These are phyloP conservation scores for Starmera quercuum DNA, from an alignment of 805 yeast species.

Conservation along the genomic window DNA sequence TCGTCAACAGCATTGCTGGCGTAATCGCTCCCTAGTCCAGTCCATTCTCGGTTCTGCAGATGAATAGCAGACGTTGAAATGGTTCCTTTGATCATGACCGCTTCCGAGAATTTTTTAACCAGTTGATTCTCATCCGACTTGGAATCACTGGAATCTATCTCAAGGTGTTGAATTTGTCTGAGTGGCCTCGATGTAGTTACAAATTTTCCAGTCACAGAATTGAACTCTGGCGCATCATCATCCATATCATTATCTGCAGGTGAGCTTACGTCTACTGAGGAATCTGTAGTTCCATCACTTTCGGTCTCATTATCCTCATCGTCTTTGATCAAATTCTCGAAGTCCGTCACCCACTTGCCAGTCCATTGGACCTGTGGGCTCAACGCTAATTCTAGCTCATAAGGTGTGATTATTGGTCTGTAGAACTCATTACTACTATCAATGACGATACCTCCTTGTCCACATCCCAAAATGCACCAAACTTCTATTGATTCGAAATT, in stretches of 20 bases:
- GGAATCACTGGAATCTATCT: conserved; percentile 28
- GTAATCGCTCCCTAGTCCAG: conserved; percentile 87
- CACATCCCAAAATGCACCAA: conserved; percentile 94
- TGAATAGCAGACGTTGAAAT: conserved; percentile 82
- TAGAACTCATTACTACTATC: conserved; percentile 75
- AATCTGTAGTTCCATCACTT: conserved; percentile 10
- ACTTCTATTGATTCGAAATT: conserved; percentile 90
- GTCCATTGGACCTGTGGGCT: conserved; percentile 78
- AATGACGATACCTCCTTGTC: conserved; percentile 84
- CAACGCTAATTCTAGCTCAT: conserved; percentile 78
- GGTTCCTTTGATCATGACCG: conserved; percentile 64
- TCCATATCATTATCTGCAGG: conserved; percentile 18
- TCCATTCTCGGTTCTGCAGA: conserved; percentile 73
- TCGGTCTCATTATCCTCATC: conserved; percentile 22
- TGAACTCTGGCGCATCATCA: conserved; percentile 73
- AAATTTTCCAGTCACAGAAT: conserved; percentile 79
- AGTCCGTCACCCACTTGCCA: conserved; percentile 87
- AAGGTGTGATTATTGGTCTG: conserved; percentile 91
- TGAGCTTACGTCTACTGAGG: conserved; percentile 1
- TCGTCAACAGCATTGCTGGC: conserved; percentile 31
- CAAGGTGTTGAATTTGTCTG: conserved; percentile 56
- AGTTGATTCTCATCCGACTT: conserved; percentile 30
- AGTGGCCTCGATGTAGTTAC: conserved; percentile 70
- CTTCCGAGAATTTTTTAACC: conserved; percentile 47
- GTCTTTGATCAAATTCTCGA: conserved; percentile 42